phyloP scores from a whole-genome alignment of 352 stramenopile species.

The Phytopythium kandeliae region DNA sequence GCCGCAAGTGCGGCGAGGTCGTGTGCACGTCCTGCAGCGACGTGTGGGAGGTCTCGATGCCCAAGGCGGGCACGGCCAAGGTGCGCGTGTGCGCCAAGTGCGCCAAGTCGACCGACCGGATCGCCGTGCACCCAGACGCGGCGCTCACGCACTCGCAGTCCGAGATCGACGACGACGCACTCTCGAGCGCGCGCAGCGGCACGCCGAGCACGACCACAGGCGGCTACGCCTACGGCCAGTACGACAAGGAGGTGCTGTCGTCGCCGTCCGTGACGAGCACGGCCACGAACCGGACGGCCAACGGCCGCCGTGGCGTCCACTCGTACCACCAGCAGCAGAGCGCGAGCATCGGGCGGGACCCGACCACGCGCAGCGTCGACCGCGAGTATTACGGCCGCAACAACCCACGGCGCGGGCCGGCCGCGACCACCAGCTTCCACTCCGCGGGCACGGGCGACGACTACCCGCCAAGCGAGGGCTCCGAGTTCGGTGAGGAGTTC shows the following conservation, averaged over 20 bases:
- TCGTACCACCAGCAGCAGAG: conserved; percentile 1
- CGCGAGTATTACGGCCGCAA: conserved; percentile 1
- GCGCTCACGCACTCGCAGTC: not conserved
- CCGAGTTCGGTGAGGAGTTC: conserved; percentile 5
- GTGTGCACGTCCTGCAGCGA: conserved; percentile 57
- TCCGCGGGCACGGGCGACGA: conserved; percentile 3
- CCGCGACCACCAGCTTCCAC: conserved; percentile 6
- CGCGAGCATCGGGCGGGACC: not conserved
- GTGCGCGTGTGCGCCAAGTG: conserved; percentile 62
- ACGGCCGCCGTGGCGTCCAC: not conserved
- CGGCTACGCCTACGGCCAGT: conserved; percentile 23
- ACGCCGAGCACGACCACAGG: conserved; percentile 11
- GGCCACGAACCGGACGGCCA: not conserved
- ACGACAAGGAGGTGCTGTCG: conserved; percentile 10
- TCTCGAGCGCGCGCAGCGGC: conserved; percentile 14
- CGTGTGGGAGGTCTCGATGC: conserved; percentile 45
- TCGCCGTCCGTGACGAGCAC: conserved; percentile 10
- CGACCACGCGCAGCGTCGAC: conserved; percentile 3
- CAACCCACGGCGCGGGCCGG: conserved; percentile 2
- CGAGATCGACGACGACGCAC: conserved; percentile 12
- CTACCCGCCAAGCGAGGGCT: conserved; percentile 1
- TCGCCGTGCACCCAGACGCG: conserved; percentile 12
- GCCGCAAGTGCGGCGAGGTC: conserved; percentile 71
- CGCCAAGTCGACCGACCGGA: conserved; percentile 22
- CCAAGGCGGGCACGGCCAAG: conserved; percentile 36